A percentile compares a stretch with the other conserved stretches of the same genome.
These are phyloP conservation scores for Zopfochytrium polystomum DNA, from an alignment of 371 early-diverging fungal genomes.

Conservation along the genomic window DNA sequence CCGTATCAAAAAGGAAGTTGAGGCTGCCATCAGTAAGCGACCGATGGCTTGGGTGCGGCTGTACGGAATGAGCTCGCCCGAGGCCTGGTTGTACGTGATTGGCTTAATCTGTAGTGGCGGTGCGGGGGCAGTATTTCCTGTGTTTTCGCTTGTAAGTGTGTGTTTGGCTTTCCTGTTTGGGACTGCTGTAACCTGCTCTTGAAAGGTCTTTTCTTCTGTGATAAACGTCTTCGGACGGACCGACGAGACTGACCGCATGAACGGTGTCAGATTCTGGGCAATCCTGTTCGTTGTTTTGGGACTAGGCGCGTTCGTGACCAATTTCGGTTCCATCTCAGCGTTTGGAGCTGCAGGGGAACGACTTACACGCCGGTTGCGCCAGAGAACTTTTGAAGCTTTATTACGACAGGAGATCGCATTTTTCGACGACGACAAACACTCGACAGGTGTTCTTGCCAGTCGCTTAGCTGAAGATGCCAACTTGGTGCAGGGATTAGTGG, in stretches of 20 bases:
- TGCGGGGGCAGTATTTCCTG: background rate
- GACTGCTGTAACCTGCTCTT: too few relatives aligned
- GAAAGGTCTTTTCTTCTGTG: conserved; percentile 11
- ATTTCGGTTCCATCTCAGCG: conserved; percentile 33
- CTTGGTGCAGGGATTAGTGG: conserved; percentile 47
- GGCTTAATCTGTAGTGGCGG: background rate
- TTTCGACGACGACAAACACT: conserved; percentile 81
- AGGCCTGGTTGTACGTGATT: conserved; percentile 6
- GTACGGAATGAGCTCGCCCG: conserved; percentile 15
- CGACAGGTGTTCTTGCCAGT: conserved; percentile 79
- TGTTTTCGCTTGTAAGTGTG: too few relatives aligned
- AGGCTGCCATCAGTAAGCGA: conserved; percentile 18
- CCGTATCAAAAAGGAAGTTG: conserved; percentile 19
- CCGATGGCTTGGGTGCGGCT: conserved; percentile 15
- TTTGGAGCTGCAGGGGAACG: conserved; percentile 39
- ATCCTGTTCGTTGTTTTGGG: conserved; percentile 71
- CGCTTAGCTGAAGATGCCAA: conserved; percentile 82
- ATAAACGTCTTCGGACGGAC: conserved; percentile 18
- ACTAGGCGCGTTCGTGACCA: conserved; percentile 49
- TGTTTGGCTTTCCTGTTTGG: too few relatives aligned
- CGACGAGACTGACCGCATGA: conserved; percentile 15
- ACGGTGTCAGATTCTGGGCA: conserved; percentile 68
- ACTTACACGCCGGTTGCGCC: conserved; percentile 58
- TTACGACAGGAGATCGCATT: conserved; percentile 85
- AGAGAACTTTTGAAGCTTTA: conserved; percentile 61